Evolutionary conservation across 2,329 filamentous ascomycete species (phyloP), one percentile per base, ranked within the genome.

Genomic region (Dothideomycetes sp.): DNA sequence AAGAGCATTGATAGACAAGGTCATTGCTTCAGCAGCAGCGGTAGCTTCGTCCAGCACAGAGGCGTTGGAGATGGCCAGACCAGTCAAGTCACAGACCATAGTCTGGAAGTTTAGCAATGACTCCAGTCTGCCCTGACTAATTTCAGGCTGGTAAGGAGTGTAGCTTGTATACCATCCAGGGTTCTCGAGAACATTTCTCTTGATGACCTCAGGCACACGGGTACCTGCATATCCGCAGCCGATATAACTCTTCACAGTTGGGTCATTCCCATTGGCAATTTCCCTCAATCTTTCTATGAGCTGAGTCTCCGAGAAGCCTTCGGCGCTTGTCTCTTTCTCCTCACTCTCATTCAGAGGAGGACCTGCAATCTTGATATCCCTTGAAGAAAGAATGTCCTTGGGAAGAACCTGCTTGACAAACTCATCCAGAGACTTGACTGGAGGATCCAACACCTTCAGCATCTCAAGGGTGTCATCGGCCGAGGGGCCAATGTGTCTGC

Each of bases 111-210:
- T 96, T 48, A 96, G 70, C 40, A 96, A 69, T 5, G 86, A 94
- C 70, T 95, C 86, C 47, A 96, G 65, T 41, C 89, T 80, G 24
- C 89, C 89, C 65, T 96, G 89, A 60, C 87, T 94, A 68, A 96
- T 94, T 66, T 96, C 89, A 2, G 89, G 83, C 67, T 96, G 89
- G 64, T 95, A 96, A 12, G 89, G 89, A 0, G 89, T 95, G 63
- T 96, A 95, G 65, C 87, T 94, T 28, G 89, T 96, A 62, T 96
- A 96, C 89, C 89, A 96, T 8, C 81, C 87, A 4, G 89, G 89
- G 60, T 83, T 89, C 70, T 96, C 87, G 44, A 96, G 68, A 4
- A 96, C 74, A 59, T 95, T 95, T 51, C 88, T 75, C 70, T 91
- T 85, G 60, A 96, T 94, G 43, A 95, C 88, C 42, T 85, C 76